phyloP scores from a whole-genome alignment of 345 rosid species.

The Lenwebbia sp. region DNA sequence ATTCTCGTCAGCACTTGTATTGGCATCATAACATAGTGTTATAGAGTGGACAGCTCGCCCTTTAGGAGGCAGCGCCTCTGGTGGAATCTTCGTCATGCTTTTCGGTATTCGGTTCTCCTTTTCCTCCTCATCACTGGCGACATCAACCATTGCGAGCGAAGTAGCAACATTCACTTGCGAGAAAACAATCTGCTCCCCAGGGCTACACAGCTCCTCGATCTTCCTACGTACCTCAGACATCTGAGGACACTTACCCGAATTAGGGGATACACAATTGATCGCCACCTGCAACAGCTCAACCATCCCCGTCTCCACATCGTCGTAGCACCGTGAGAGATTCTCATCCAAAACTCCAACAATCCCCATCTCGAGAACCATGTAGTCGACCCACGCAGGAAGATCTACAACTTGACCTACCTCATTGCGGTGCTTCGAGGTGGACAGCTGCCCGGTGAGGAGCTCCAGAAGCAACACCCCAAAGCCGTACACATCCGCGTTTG shows the following conservation, averaged over 20 bases:
- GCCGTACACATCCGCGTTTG: constrained; percentile 56
- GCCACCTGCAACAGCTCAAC: constrained; percentile 80
- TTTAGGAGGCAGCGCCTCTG: constrained; percentile 60
- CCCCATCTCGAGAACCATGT: constrained; percentile 12
- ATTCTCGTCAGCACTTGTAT: constrained; percentile 14
- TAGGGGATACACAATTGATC: constrained; percentile 29
- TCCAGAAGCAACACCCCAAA: constrained; percentile 77
- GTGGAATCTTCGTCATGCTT: background rate
- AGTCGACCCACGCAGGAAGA: constrained; percentile 69
- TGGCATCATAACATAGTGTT: constrained; percentile 18
- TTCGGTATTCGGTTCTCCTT: no score
- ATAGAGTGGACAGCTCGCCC: background rate
- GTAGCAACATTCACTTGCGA: no score
- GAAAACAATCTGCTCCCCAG: background rate
- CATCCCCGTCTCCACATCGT: constrained; percentile 40
- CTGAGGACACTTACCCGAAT: background rate
- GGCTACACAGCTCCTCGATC: constrained; percentile 48
- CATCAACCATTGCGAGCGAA: no score
- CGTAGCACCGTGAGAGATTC: no score
- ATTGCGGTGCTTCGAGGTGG: constrained; percentile 44
- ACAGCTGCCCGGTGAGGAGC: constrained; percentile 75
- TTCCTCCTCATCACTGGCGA: no score
- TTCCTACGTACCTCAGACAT: constrained; percentile 72
- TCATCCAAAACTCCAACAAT: constrained; percentile 52
- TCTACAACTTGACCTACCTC: constrained; percentile 48